Conservation (phyloP, 495 filamentous ascomycete genomes). For the Neurospora sp. region DNA sequence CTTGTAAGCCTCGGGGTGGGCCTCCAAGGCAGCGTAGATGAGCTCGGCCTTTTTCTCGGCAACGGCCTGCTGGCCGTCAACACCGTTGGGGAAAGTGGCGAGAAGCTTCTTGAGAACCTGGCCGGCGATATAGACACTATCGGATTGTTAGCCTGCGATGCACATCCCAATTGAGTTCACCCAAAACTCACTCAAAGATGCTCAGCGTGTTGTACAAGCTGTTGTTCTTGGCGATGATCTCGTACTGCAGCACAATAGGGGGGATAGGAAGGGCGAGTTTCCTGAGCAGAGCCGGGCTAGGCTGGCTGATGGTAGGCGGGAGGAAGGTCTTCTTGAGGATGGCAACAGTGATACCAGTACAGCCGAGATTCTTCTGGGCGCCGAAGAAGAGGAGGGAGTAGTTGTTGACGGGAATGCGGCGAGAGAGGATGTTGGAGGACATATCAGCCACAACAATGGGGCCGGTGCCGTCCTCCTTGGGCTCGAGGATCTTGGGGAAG, state of each 20-base stretch:
- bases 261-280: conserved; percentile 67
- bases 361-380: conserved; percentile 86
- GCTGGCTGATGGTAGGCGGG: conserved; percentile 46
- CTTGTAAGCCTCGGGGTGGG: conserved; percentile 54
- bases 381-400: conserved; percentile 71
- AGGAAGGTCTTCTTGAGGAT: conserved; percentile 71
- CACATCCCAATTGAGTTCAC: not conserved
- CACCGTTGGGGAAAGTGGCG: conserved; percentile 47
- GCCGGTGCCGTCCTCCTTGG: conserved; percentile 43
- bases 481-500: conserved; percentile 57
- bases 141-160: not conserved
- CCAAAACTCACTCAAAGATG: conserved; percentile 60
- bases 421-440: conserved; percentile 65
- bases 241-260: conserved; percentile 69
- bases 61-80: conserved; percentile 60
- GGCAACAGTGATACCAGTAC: conserved; percentile 73
- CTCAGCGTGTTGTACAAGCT: conserved; percentile 90
- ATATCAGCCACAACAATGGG: conserved; percentile 76
- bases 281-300: conserved; percentile 53
- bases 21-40: conserved; percentile 66
- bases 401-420: conserved; percentile 55
- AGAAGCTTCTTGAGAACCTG: conserved; percentile 68
- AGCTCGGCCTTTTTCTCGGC: conserved; percentile 58
- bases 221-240: conserved; percentile 74
- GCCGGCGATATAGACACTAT: conserved; percentile 71